Base-by-base conservation (phyloP, 805 yeast genomes). In the Lipomyces japonicus region DNA sequence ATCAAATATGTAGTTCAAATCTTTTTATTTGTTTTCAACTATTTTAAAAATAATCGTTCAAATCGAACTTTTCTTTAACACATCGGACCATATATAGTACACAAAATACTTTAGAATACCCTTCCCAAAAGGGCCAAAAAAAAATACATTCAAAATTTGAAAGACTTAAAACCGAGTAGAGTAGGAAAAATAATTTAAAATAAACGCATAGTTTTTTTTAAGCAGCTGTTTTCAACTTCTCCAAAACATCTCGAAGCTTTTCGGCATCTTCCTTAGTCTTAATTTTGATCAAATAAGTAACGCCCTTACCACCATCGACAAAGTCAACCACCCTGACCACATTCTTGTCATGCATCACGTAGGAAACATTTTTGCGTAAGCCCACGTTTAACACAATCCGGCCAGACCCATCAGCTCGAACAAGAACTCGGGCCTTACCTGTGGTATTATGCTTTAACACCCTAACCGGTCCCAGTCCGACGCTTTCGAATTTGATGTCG, bases 341-440 rank as follows among this genome's bases (percentile, higher is more conserved):
- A 37, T 26, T 86, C 83, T 65, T 82, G 76, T 42, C 91, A 81
- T 49, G 71, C 2, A 77, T 72, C 9, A 76, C 71, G 65, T 88
- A 90, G 1, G 71, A 71, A 51, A 87, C 70, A 12, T 41, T 49
- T 16, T 44, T 41, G 31, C 51, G 48, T n/a, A 59, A 35, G 34
- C 40, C 30, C 12, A 81, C 72, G 65, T 91, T 91, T 52, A 91
- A 68, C 40, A 91, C 67, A 14, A 89, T 81, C 60, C 95, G 78
- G 35, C 84, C 83, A 35, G 88, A 81, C 25, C 96, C 96, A 49
- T 90, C 97, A 0, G 96, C 86, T 62, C 97, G 80, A 19, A 91
- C 76, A 32, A 91, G 70, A 12, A 86, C 69, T 65, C 97, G 79
- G 2, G 81, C 65, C 63, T 86, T 86, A 21, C 72, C 70, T 7